phyloP scores from a whole-genome alignment of 176 grass and related monocot species.

The Dendrocalamus sinicus region DNA sequence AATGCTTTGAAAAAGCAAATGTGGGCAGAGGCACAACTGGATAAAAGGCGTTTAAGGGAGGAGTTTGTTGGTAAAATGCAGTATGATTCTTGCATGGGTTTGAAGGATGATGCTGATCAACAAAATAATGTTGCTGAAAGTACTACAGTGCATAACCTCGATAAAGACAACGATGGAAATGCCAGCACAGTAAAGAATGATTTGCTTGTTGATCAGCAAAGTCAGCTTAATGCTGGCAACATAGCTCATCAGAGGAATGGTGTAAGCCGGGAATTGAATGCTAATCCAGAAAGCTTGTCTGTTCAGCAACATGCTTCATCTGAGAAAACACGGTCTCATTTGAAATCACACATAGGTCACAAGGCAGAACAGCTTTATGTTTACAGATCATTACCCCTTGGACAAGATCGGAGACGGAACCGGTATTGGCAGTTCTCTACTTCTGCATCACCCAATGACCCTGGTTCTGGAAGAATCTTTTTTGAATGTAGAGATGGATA shows the following conservation, averaged over 20 bases:
- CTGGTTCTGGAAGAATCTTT: slow-evolving; percentile 89
- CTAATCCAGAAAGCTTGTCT: slow-evolving; percentile 56
- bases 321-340: slow-evolving; percentile 85
- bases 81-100: slow-evolving; percentile 43
- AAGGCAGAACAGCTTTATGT: slow-evolving; percentile 89
- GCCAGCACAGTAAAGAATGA: slow-evolving; percentile 43
- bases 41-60: slow-evolving; percentile 86
- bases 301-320: slow-evolving; percentile 77
- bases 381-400: slow-evolving; percentile 85
- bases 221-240: slow-evolving; percentile 51
- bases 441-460: slow-evolving; percentile 80
- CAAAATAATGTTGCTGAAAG: slow-evolving; percentile 54
- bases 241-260: slow-evolving; percentile 56
- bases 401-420: slow-evolving; percentile 96
- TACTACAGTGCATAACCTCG: slow-evolving; percentile 40
- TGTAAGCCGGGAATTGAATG: slow-evolving; percentile 45
- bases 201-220: slow-evolving; percentile 47
- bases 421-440: slow-evolving; percentile 94
- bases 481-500: slow-evolving; percentile 84
- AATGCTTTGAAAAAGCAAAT: slow-evolving; percentile 97
- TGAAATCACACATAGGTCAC: slow-evolving; percentile 80
- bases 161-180: slow-evolving; percentile 56
- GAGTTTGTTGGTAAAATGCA: slow-evolving; percentile 69
- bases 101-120: slow-evolving; percentile 53
- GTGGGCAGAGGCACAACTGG: slow-evolving; percentile 94